Conservation (phyloP, 441 rosid genomes). For the Cnidoscolus chayamansa region DNA sequence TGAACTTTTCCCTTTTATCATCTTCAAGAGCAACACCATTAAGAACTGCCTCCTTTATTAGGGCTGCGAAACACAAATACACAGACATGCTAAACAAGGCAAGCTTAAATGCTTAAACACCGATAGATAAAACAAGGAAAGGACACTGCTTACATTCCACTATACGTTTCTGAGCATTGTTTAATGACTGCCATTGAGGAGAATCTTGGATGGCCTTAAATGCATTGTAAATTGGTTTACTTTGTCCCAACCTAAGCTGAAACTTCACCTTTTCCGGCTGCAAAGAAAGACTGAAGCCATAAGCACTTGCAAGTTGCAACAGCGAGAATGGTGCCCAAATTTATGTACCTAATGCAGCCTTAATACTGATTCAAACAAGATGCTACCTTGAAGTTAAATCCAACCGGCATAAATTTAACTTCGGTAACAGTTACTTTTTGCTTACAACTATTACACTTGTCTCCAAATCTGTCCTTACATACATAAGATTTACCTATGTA, state of each 20-base stretch:
- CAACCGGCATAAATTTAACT: no score
- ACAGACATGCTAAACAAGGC: constrained; percentile 16
- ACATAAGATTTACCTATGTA: not conserved
- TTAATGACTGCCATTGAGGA: constrained; percentile 56
- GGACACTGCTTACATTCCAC: constrained; percentile 53
- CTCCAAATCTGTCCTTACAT: not conserved
- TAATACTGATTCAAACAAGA: not conserved
- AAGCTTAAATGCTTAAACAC: no score
- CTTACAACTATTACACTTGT: not conserved
- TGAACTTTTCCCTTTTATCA: constrained; percentile 70
- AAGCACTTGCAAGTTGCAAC: constrained; percentile 24
- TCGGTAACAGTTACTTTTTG: not conserved
- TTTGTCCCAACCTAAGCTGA: constrained; percentile 67
- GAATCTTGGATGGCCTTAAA: constrained; percentile 66
- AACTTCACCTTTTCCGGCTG: constrained; percentile 85
- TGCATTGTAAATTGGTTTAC: constrained; percentile 75
- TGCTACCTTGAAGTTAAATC: no score
- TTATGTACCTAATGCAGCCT: constrained; percentile 9
- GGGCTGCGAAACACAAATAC: constrained; percentile 39
- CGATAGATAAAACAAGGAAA: no score
- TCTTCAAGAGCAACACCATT: constrained; percentile 86
- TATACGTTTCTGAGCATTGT: constrained; percentile 64
- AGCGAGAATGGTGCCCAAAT: not conserved
- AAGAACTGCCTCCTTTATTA: constrained; percentile 85
- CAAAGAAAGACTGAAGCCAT: constrained; percentile 15